Conservation (phyloP, 305 asterid genomes). For the Fraxinus angustifolia region DNA sequence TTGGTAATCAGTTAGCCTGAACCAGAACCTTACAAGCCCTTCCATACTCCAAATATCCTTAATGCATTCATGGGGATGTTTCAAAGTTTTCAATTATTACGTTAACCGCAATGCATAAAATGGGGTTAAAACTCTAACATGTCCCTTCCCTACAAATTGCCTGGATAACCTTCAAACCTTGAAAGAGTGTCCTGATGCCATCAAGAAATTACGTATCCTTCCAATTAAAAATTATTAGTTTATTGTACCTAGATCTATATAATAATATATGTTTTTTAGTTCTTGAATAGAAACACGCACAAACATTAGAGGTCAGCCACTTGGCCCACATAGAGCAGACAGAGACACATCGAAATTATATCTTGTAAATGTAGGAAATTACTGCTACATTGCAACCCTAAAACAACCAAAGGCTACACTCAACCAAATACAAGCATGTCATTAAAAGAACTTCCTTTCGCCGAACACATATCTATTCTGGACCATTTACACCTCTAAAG, state of each 20-base stretch:
- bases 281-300: neutral
- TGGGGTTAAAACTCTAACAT: neutral
- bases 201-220: neutral
- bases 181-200: neutral
- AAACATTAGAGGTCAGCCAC: neutral
- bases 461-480: neutral
- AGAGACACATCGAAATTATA: neutral
- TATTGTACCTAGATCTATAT: neutral
- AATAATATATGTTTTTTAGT: neutral
- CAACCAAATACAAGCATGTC: neutral
- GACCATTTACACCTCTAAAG: neutral
- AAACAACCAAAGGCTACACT: neutral
- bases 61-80: neutral
- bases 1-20: neutral
- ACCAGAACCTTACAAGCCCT: neutral
- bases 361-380: neutral
- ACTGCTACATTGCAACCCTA: neutral
- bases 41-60: neutral
- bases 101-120: neutral
- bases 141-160: neutral
- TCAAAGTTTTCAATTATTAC: neutral
- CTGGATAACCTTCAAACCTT: neutral
- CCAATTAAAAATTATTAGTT: neutral
- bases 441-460: constrained; percentile 16
- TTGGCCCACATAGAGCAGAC: neutral